Conservation (phyloP, 176 grass and related monocot species). For the sorghum (Sorghum bicolor) region DNA sequence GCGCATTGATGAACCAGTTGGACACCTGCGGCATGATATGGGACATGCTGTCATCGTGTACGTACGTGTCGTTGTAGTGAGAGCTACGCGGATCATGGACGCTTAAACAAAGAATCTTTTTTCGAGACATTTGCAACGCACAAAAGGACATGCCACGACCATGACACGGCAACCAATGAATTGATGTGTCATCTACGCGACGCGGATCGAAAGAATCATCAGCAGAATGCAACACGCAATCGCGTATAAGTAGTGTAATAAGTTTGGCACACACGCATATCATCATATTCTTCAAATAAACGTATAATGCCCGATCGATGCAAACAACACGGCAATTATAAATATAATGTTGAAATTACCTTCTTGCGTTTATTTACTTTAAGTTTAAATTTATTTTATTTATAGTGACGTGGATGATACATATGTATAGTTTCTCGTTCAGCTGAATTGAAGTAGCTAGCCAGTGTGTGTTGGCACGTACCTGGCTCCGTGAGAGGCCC, state of each 20-base stretch:
- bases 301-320: neutral
- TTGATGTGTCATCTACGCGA: constrained; percentile 33
- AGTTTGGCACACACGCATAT: neutral
- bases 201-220: neutral
- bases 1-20: constrained; percentile 89
- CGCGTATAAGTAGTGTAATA: neutral
- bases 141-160: constrained; percentile 38
- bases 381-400: neutral
- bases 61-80: constrained; percentile 24
- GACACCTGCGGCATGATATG: constrained; percentile 57
- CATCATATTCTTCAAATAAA: neutral
- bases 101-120: constrained; percentile 22
- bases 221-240: neutral
- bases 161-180: constrained; percentile 51
- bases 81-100: neutral
- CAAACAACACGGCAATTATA: neutral
- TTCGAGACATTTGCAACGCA: constrained; percentile 14
- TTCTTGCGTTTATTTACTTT: neutral
- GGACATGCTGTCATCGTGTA: neutral
- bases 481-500: constrained; percentile 91
- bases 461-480: constrained; percentile 1
- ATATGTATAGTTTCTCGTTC: neutral
- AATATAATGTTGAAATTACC: neutral
- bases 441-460: neutral
- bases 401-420: neutral